phyloP scores from a whole-genome alignment of 345 rosid species.

The Gynandropsis gynandra region DNA sequence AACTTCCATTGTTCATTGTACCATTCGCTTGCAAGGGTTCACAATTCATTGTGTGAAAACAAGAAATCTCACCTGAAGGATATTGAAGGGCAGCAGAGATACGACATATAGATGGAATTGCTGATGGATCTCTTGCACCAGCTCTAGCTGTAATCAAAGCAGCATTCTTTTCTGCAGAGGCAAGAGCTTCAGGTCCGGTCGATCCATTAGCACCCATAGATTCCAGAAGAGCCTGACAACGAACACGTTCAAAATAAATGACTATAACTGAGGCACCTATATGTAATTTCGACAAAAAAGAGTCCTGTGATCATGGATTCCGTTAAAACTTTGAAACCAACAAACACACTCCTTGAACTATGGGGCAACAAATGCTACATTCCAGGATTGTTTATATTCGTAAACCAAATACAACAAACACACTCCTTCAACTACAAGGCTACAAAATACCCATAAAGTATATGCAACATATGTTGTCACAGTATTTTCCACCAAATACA shows the following conservation, averaged over 20 bases:
- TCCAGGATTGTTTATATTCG: no score
- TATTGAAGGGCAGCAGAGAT: conserved; percentile 92
- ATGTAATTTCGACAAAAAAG: conserved; percentile 1
- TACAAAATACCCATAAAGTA: no score
- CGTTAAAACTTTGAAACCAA: no score
- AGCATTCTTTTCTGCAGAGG: conserved; percentile 89
- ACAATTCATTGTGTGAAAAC: not conserved
- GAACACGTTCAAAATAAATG: not conserved
- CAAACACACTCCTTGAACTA: no score
- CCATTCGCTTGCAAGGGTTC: not conserved
- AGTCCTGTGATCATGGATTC: not conserved
- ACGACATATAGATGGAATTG: conserved; percentile 94
- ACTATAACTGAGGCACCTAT: not conserved
- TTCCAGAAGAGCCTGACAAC: conserved; percentile 73
- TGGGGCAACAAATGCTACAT: no score
- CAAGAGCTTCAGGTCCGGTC: conserved; percentile 82
- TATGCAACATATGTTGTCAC: no score
- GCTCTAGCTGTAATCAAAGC: conserved; percentile 93
- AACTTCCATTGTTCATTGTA: conserved; percentile 2
- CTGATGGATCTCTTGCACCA: conserved; percentile 98
- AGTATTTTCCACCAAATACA: no score
- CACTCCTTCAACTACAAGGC: no score
- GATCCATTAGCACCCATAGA: conserved; percentile 77
- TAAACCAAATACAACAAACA: no score
- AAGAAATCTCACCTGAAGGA: conserved; percentile 57